Evolutionary conservation across 140 eudicot species (phyloP).

Genomic region (Ambrosia hybrid): DNA sequence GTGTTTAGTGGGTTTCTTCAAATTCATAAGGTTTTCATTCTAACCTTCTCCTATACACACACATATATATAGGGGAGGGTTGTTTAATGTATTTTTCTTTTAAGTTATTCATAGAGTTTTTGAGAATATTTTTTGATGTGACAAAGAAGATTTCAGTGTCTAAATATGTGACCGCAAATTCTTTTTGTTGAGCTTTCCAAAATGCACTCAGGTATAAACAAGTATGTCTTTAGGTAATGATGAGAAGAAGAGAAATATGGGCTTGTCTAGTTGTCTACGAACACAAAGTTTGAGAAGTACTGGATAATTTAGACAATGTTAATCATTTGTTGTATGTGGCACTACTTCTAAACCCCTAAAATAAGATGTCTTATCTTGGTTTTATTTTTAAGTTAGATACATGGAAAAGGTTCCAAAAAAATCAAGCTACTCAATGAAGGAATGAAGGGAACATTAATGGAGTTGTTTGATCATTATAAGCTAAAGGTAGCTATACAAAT

Average conservation of each 20-base stretch:
- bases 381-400: neutral
- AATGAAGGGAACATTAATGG: neutral
- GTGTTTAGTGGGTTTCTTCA: too few species aligned
- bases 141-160: neutral
- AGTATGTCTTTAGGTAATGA: neutral
- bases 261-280: neutral
- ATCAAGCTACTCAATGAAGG: neutral
- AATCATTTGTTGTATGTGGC: constrained; percentile 12
- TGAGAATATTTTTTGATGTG: neutral
- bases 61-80: too few species aligned
- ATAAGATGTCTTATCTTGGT: neutral
- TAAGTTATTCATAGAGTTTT: neutral
- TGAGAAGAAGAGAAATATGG: constrained; percentile 4
- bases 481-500: neutral
- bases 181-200: neutral
- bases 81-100: neutral
- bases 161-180: neutral
- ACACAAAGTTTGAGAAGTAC: neutral
- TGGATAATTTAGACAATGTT: constrained; percentile 6
- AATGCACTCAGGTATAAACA: neutral
- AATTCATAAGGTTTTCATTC: too few species aligned
- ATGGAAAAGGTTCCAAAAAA: neutral
- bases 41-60: too few species aligned
- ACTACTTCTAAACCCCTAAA: neutral
- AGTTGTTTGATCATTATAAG: neutral